A percentile compares a stretch with the other conserved stretches of the same genome.
phyloP scores from a whole-genome alignment of 805 yeast genomes.

The Monosporozyma unispora region DNA sequence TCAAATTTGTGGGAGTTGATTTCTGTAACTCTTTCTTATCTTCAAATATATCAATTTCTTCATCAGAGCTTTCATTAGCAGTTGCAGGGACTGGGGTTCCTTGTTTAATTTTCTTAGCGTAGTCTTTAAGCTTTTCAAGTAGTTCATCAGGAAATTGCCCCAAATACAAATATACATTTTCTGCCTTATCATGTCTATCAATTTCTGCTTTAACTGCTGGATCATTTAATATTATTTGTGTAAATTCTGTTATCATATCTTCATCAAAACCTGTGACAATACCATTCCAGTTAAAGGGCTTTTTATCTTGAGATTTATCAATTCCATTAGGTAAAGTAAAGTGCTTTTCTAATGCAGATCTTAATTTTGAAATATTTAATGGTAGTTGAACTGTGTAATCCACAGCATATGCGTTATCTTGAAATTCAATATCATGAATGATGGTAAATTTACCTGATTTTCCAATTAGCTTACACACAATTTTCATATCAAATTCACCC shows the following conservation, averaged over 20 bases:
- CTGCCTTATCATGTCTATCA: slow-evolving; percentile 13
- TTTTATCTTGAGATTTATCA: not conserved
- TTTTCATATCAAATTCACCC: slow-evolving; percentile 91
- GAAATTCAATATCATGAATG: slow-evolving; percentile 77
- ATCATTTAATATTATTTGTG: slow-evolving; percentile 17
- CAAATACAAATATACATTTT: slow-evolving; percentile 17
- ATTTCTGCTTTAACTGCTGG: slow-evolving; percentile 19
- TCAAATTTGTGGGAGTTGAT: no score
- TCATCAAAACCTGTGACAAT: slow-evolving; percentile 11
- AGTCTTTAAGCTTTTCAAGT: slow-evolving; percentile 4
- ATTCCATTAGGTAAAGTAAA: slow-evolving; percentile 43
- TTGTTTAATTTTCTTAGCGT: not conserved
- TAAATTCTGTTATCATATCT: slow-evolving; percentile 20
- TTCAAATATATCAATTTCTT: slow-evolving; percentile 2
- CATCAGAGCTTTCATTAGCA: not conserved
- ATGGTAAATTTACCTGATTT: slow-evolving; percentile 75
- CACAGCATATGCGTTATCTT: slow-evolving; percentile 57
- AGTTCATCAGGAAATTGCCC: slow-evolving; percentile 23
- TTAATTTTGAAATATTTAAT: slow-evolving; percentile 55
- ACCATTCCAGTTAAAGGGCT: not conserved
- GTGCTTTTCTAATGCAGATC: slow-evolving; percentile 55
- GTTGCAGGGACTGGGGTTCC: not conserved
- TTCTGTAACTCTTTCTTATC: not conserved
- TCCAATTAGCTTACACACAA: slow-evolving; percentile 62
- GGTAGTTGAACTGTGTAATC: slow-evolving; percentile 74